Evolutionary conservation across 2,329 filamentous ascomycete species (phyloP), one percentile per base, ranked within the genome.

Genomic region (Colletotrichum liriopes): DNA sequence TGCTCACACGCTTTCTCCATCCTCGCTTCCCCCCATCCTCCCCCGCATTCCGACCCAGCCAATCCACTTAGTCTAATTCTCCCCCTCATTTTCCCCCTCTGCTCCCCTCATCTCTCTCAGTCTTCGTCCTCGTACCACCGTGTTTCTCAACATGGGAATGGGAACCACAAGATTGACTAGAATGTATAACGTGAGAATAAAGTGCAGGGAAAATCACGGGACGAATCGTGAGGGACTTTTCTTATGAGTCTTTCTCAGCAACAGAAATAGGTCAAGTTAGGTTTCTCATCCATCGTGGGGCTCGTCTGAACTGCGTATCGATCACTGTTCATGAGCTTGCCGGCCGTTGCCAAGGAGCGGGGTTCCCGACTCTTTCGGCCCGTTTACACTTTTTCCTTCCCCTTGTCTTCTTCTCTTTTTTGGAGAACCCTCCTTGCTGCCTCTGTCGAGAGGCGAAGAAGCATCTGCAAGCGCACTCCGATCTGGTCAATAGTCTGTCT

Each of bases 351-450:
- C 69, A 72, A 64, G 65, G 4, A 39, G 69, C 47, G 65, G 65
- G 52, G 55, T 47, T 18, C 20, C 32, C 52, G 23, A 72, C 45
- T 47, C 37, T 69, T 69, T 72, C 65, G 69, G 69, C 65, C 65
- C 65, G 37, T 72, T 69, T 72, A 59, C 52, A 56, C 11, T n/a
- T 56, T 32, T 32, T 32, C 29, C 4, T 32, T 32, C 29, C 3
- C 29, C 4, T 32, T 3, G 4, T 32, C 6, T 32, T 32, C 4
- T 32, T 32, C 11, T n/a, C 29, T 37, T 35, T 6, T 58, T 2
- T 49, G 41, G 58, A 47, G 59, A 14, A 69, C n/a, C 68, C 52
- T 43, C 41, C 29, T 58, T 14, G 26, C 23, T n/a, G 26, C n/a
- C 5, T 29, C 20, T 8, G n/a, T 64, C 20, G 32, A 20, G 32